Base-by-base conservation (phyloP, 2,329 filamentous ascomycete species). In the Coniochaeta prunicola region DNA sequence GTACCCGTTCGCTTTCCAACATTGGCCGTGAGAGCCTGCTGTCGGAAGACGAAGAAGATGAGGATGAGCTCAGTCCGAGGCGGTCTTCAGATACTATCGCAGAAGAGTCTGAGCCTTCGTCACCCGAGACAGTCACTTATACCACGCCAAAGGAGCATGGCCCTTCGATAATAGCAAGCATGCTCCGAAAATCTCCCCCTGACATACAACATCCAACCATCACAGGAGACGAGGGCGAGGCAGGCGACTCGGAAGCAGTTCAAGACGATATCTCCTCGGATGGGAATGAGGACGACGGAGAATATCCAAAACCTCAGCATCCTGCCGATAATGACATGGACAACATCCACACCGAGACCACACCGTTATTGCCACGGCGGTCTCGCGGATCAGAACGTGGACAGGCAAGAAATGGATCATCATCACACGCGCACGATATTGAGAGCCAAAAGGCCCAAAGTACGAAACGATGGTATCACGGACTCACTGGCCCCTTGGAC, bases 81-180 rank as follows among this genome's bases (percentile, higher is more conserved):
- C 62, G 63, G 34, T 70, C 71, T 19, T 76, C 79, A 9, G 76
- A 82, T 40, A 77, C 78, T 4, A 89, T 89, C 58, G 70, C 77
- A 56, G 87, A 90, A 68, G 79, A 85, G 28, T 82, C 82, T 6
- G 85, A 88, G 66, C 78, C 81, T 6, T 73, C 77, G 10, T 80
- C 80, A 6, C 79, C 80, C 2, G 75, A 78, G 56, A 69, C 67
- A 19, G 70, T 67, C 63, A 2, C 64, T 63, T 24, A 63, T 50
- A 12, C 60, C 63, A 24, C 24, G 36, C 17, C 59, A 5, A 55
- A 64, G 4, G 60, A 66, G n/a, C 70, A 71, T 19, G 73, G 74
- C 0, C 74, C 74, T 1, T 81, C 78, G 4, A 74, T 79, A 50
- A 68, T 84, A 31, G 71, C 80, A 7, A 80, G 73, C 60, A 76